phyloP scores from a whole-genome alignment of 2,329 filamentous ascomycete species.

The Calonectria hongkongensis region DNA sequence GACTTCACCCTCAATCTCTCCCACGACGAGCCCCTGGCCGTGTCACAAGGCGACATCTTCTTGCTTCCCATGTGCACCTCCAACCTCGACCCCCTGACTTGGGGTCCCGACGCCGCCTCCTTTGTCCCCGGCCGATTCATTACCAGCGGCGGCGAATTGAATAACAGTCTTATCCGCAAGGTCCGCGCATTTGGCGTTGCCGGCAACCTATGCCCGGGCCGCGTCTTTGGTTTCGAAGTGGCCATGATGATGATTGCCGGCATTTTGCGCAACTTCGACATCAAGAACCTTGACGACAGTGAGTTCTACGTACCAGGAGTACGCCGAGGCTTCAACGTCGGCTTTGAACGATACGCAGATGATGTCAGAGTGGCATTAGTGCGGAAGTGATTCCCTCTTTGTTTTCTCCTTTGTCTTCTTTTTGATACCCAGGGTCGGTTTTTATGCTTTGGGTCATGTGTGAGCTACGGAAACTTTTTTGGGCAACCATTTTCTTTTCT shows the following conservation, averaged over 20 bases:
- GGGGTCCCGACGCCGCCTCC: slow-evolving; percentile 53
- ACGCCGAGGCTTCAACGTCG: slow-evolving; percentile 55
- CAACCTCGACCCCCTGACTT: slow-evolving; percentile 53
- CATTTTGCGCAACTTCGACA: slow-evolving; percentile 54
- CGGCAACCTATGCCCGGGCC: slow-evolving; percentile 57
- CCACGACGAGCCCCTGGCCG: slow-evolving; percentile 43
- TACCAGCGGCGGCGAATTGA: slow-evolving; percentile 46
- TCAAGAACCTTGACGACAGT: slow-evolving; percentile 45
- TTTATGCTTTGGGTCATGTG: slow-evolving; percentile 4
- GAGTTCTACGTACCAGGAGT: slow-evolving; percentile 50
- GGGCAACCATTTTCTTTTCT: not conserved
- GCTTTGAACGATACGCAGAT: slow-evolving; percentile 56
- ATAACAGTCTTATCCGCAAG: slow-evolving; percentile 49
- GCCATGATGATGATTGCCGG: slow-evolving; percentile 54
- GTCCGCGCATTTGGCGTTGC: slow-evolving; percentile 58
- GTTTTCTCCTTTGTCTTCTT: slow-evolving; percentile 10
- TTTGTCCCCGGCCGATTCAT: slow-evolving; percentile 58
- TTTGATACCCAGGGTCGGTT: slow-evolving; percentile 13
- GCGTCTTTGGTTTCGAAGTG: slow-evolving; percentile 56
- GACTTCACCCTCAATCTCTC: slow-evolving; percentile 53
- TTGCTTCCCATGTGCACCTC: slow-evolving; percentile 58
- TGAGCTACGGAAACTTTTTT: not conserved
- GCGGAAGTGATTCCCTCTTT: slow-evolving; percentile 35
- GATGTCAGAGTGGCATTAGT: slow-evolving; percentile 54
- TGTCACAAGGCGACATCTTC: slow-evolving; percentile 56